A percentile compares a stretch with the other conserved stretches of the same genome.
These are phyloP conservation scores for Teratosphaeria destructans DNA, from an alignment of 2,329 filamentous ascomycete species.

Conservation along the genomic window DNA sequence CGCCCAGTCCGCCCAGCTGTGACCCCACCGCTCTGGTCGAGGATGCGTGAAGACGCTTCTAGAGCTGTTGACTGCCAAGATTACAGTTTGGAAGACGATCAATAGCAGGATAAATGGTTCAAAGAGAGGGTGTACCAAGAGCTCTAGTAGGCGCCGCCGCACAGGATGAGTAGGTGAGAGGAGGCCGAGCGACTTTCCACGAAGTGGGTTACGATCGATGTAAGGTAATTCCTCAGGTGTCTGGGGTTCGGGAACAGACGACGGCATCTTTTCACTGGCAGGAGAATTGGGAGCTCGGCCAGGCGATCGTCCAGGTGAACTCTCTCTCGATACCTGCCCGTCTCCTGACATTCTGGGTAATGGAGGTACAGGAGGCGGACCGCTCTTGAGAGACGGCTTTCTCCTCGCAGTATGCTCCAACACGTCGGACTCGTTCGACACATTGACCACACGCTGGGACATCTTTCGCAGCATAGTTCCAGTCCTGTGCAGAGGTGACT, in stretches of 20 bases:
- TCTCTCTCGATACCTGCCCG: conserved; percentile 10
- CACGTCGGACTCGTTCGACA: conserved; percentile 83
- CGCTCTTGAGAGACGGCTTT: conserved; percentile 37
- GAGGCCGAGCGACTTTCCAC: conserved; percentile 74
- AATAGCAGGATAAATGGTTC: conserved; percentile 79
- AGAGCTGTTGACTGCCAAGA: conserved; percentile 72
- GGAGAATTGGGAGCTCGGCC: conserved; percentile 13
- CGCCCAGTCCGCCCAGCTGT: conserved; percentile 61
- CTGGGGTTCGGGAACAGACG: conserved; percentile 19
- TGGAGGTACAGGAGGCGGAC: neutral
- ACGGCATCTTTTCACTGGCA: conserved; percentile 22
- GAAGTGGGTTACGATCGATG: conserved; percentile 59
- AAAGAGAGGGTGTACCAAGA: conserved; percentile 75
- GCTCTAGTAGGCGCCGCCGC: conserved; percentile 64
- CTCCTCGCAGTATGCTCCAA: conserved; percentile 61
- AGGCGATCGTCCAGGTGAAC: conserved; percentile 1
- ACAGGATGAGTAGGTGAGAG: conserved; percentile 70
- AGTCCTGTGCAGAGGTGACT: conserved; percentile 39
- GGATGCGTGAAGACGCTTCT: conserved; percentile 53
- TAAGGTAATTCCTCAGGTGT: conserved; percentile 13
- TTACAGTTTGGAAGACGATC: conserved; percentile 76
- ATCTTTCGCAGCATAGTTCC: conserved; percentile 54
- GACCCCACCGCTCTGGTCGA: conserved; percentile 56
- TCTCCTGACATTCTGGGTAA: neutral
- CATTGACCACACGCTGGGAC: conserved; percentile 94